A percentile compares a stretch with the other conserved stretches of the same genome.
phyloP scores from a whole-genome alignment of 2,329 filamentous ascomycete species.

The Grosmannia penicillata region DNA sequence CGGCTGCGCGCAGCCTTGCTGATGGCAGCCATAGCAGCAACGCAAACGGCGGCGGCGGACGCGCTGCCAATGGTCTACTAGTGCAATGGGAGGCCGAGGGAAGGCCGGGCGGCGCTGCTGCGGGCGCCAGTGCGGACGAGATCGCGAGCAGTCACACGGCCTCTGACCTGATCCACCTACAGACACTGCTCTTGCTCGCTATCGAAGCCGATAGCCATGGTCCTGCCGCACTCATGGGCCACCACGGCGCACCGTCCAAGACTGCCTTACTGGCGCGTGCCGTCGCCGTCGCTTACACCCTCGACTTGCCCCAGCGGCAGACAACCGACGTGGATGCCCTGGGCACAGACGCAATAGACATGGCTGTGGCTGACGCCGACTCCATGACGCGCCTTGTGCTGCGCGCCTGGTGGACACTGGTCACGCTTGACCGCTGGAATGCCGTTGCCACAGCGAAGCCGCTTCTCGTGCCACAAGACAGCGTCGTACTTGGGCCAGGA shows the following conservation, averaged over 20 bases:
- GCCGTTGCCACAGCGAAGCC: constrained; percentile 51
- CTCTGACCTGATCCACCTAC: constrained; percentile 48
- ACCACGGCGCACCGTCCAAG: constrained; percentile 30
- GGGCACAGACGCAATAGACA: constrained; percentile 11
- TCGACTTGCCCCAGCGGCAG: constrained; percentile 40
- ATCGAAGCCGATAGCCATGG: constrained; percentile 49
- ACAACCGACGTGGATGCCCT: constrained; percentile 9
- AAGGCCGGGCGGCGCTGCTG: constrained; percentile 20
- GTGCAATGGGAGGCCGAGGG: constrained; percentile 35
- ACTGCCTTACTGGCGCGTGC: constrained; percentile 47
- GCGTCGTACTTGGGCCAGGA: constrained; percentile 42
- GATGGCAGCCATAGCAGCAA: too few relatives aligned
- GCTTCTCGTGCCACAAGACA: constrained; percentile 46
- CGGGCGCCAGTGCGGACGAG: constrained; percentile 9
- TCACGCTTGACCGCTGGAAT: constrained; percentile 60
- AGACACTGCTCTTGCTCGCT: constrained; percentile 50
- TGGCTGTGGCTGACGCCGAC: constrained; percentile 20
- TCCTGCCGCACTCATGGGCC: constrained; percentile 22
- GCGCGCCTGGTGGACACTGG: constrained; percentile 57
- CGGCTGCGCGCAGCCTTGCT: background rate
- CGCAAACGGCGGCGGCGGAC: constrained; percentile 10
- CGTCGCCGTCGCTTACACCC: constrained; percentile 48
- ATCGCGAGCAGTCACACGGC: constrained; percentile 18
- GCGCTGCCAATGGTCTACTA: constrained; percentile 30
- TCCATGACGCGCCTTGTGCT: constrained; percentile 46